These are phyloP conservation scores for Bertia moriformis DNA, from an alignment of 2,329 filamentous ascomycete species.

Conservation along the genomic window DNA sequence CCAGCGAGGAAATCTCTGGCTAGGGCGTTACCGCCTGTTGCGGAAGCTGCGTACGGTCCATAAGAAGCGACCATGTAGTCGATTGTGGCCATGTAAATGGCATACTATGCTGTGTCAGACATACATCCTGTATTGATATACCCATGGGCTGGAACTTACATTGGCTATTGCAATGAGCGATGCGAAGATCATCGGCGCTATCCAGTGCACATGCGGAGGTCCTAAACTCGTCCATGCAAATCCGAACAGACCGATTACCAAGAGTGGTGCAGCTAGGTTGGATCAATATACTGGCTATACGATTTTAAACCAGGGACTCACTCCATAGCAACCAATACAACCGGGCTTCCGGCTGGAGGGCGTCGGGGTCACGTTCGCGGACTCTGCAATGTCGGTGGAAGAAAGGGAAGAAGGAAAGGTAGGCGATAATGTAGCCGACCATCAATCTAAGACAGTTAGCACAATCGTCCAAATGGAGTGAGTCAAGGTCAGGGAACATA, in stretches of 20 bases:
- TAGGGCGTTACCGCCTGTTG: conserved; percentile 64
- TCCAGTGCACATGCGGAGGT: conserved; percentile 46
- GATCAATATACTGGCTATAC: not conserved
- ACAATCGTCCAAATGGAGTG: too few species aligned
- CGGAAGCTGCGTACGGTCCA: conserved; percentile 58
- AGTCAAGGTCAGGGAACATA: too few species aligned
- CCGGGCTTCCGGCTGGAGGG: conserved; percentile 55
- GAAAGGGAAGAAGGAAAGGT: conserved; percentile 40
- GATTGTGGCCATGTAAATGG: conserved; percentile 64
- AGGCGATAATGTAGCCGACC: conserved; percentile 52
- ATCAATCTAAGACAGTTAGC: too few species aligned
- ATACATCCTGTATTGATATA: not conserved
- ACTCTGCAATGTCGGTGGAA: conserved; percentile 36
- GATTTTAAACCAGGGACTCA: not conserved
- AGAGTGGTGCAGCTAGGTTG: conserved; percentile 31
- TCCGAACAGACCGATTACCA: conserved; percentile 54
- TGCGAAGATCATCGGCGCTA: conserved; percentile 50
- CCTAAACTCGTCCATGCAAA: conserved; percentile 52
- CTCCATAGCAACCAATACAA: conserved; percentile 50
- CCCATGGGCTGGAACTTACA: conserved; percentile 1
- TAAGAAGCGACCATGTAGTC: conserved; percentile 68
- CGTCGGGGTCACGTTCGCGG: conserved; percentile 35
- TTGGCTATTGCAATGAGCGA: conserved; percentile 60
- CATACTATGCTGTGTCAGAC: conserved; percentile 20
- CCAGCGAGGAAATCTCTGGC: conserved; percentile 61